These are phyloP conservation scores for Delitschia confertaspora DNA, from an alignment of 495 filamentous ascomycete genomes.

Conservation along the genomic window DNA sequence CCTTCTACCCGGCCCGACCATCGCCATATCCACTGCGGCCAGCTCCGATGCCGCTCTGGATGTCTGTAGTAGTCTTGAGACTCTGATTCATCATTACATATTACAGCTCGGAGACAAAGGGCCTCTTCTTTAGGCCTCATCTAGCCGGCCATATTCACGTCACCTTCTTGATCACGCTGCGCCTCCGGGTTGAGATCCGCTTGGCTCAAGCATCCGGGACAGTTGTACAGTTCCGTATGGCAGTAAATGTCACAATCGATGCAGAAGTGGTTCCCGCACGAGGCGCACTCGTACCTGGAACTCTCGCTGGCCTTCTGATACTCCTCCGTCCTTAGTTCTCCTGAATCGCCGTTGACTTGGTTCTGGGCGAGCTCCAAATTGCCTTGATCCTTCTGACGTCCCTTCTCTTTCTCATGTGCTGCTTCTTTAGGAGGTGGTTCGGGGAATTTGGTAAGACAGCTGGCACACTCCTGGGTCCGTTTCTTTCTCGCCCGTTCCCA, in stretches of 20 bases:
- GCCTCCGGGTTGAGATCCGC: conserved; percentile 2
- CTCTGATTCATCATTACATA: too few relatives aligned
- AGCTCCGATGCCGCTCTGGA: too few relatives aligned
- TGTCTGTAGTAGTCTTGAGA: too few relatives aligned
- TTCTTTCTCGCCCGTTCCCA: conserved; percentile 57
- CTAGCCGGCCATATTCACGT: conserved; percentile 17
- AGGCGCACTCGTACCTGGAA: conserved; percentile 76
- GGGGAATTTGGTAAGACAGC: conserved; percentile 48
- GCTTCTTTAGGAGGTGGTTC: conserved; percentile 27
- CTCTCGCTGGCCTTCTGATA: conserved; percentile 69
- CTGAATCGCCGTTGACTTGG: conserved; percentile 2
- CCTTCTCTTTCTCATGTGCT: conserved; percentile 2
- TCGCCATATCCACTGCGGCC: too few relatives aligned
- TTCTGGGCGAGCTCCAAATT: not conserved
- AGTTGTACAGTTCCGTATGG: conserved; percentile 90
- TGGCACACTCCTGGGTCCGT: conserved; percentile 43
- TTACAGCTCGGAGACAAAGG: too few relatives aligned
- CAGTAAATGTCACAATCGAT: conserved; percentile 95
- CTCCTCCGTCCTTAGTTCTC: conserved; percentile 11
- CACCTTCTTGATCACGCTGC: conserved; percentile 10
- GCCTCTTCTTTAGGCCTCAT: too few relatives aligned
- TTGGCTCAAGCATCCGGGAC: conserved; percentile 77
- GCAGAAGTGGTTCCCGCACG: conserved; percentile 83
- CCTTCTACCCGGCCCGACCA: too few relatives aligned
- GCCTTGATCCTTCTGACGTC: not conserved